Conservation (phyloP, 2,329 filamentous ascomycete genomes). For the Exophiala bonariae region DNA sequence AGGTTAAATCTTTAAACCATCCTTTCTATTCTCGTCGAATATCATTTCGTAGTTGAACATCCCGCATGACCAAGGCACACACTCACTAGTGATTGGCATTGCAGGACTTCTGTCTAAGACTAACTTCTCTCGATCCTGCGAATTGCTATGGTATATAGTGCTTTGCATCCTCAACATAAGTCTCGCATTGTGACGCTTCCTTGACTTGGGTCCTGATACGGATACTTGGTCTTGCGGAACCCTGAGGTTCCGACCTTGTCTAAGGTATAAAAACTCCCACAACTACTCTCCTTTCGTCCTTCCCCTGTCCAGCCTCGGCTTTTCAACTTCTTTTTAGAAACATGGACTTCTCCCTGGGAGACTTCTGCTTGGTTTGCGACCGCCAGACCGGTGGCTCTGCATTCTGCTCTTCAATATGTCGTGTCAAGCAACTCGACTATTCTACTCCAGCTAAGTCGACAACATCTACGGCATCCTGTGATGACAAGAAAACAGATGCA, state of each 20-base stretch:
- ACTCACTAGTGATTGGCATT: too few species aligned
- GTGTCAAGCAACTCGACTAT: slow-evolving; percentile 77
- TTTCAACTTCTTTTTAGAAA: too few species aligned
- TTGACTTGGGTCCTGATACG: too few species aligned
- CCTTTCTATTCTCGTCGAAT: neutral
- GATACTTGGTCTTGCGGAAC: too few species aligned
- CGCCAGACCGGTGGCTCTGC: slow-evolving; percentile 77
- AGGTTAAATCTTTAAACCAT: slow-evolving; percentile 23
- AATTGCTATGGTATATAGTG: too few species aligned
- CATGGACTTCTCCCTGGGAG: slow-evolving; percentile 67
- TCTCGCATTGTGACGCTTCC: too few species aligned
- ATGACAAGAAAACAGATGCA: slow-evolving; percentile 49
- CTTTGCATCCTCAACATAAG: too few species aligned
- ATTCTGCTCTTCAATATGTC: slow-evolving; percentile 92
- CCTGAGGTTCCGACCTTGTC: slow-evolving; percentile 30
- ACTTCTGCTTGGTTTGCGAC: slow-evolving; percentile 94
- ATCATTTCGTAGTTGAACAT: neutral
- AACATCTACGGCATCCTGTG: slow-evolving; percentile 32
- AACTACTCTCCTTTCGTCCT: slow-evolving; percentile 27
- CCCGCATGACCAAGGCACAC: neutral
- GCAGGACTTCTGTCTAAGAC: too few species aligned
- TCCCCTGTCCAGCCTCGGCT: slow-evolving; percentile 31
- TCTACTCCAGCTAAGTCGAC: slow-evolving; percentile 34
- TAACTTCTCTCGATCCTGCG: too few species aligned
- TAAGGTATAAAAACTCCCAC: slow-evolving; percentile 32